phyloP scores from a whole-genome alignment of 352 stramenopile genomes.

The Halophytophthora batemanensis region DNA sequence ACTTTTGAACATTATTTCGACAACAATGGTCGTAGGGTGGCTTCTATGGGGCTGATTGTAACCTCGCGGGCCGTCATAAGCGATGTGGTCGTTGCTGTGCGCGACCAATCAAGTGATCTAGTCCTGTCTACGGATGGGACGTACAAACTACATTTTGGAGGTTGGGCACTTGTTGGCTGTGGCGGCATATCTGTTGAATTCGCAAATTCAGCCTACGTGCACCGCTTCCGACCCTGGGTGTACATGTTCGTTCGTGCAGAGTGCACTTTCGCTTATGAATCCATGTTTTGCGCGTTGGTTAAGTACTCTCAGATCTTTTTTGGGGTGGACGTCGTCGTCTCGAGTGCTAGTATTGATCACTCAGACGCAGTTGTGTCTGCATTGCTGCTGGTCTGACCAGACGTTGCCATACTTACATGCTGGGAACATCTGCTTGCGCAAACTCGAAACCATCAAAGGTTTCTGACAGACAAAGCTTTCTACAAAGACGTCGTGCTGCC shows the following conservation, averaged over 20 bases:
- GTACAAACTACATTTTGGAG: neutral
- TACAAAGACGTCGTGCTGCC: conserved; percentile 1
- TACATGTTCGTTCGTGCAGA: too few species aligned
- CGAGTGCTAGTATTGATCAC: conserved; percentile 10
- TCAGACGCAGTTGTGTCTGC: conserved; percentile 7
- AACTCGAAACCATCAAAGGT: conserved; percentile 1
- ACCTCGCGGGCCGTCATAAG: neutral
- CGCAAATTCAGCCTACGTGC: neutral
- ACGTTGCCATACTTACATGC: conserved; percentile 5
- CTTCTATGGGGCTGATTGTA: too few species aligned
- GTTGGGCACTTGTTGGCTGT: conserved; percentile 3
- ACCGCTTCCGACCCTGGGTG: conserved; percentile 8
- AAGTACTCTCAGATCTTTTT: conserved; percentile 7
- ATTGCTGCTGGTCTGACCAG: conserved; percentile 4
- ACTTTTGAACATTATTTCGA: too few species aligned
- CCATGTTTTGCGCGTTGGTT: conserved; percentile 1
- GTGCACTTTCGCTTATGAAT: conserved; percentile 4
- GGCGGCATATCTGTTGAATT: conserved; percentile 5
- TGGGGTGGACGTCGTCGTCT: neutral
- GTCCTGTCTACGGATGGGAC: neutral
- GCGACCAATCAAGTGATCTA: neutral
- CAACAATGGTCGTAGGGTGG: too few species aligned
- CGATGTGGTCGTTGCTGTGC: neutral
- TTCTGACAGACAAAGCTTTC: neutral
- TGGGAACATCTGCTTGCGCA: conserved; percentile 10